phyloP scores from a whole-genome alignment of 305 asterid species.

The Ruellia speciosa region DNA sequence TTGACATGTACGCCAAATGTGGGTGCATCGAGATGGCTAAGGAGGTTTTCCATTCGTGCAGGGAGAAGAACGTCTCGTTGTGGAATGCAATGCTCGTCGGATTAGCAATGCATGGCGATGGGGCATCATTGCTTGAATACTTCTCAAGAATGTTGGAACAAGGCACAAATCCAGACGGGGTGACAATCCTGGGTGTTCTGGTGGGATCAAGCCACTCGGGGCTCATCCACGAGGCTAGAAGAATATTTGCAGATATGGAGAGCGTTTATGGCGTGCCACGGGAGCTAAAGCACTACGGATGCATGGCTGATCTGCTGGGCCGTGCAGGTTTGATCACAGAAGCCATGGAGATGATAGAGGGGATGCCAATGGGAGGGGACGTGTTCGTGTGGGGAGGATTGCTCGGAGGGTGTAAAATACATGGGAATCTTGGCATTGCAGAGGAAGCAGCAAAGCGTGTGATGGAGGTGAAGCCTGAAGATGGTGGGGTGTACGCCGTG shows the following conservation, averaged over 20 bases:
- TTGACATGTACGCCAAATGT: conserved; percentile 73
- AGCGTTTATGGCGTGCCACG: conserved; percentile 35
- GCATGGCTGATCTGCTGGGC: conserved; percentile 69
- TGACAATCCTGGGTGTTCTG: conserved; percentile 54
- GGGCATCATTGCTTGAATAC: conserved; percentile 35
- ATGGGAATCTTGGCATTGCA: not conserved
- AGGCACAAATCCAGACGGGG: conserved; percentile 56
- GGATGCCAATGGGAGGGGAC: not conserved
- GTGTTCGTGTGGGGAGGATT: not conserved
- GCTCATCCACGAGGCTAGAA: conserved; percentile 43
- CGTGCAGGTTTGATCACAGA: not conserved
- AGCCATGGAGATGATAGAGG: not conserved
- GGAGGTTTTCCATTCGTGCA: conserved; percentile 37
- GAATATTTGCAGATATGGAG: conserved; percentile 55
- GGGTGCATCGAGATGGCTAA: conserved; percentile 57
- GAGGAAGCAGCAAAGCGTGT: conserved; percentile 1
- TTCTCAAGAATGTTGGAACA: conserved; percentile 47
- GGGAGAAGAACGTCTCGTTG: conserved; percentile 35
- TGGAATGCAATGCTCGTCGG: conserved; percentile 69
- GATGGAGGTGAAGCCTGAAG: conserved; percentile 1
- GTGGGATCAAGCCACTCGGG: conserved; percentile 84
- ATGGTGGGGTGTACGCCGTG: not conserved
- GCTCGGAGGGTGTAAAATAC: not conserved
- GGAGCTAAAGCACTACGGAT: conserved; percentile 76
- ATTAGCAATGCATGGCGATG: conserved; percentile 5